These are phyloP conservation scores for Entomortierella parvispora DNA, from an alignment of 192 early-diverging fungal genomes.

Conservation along the genomic window DNA sequence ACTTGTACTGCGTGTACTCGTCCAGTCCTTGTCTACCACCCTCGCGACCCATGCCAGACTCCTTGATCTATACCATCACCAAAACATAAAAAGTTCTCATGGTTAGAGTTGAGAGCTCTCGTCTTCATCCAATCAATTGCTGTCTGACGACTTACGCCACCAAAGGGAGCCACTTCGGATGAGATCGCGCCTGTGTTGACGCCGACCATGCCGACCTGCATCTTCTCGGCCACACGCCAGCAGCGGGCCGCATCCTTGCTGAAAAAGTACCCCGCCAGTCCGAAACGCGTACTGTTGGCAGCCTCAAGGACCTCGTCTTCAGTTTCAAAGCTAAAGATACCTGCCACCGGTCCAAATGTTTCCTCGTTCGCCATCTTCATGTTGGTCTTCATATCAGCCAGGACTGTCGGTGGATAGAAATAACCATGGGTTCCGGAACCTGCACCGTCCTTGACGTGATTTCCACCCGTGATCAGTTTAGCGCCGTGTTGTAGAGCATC, in stretches of 20 bases:
- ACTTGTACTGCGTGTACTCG: slow-evolving; percentile 76
- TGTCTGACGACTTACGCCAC: slow-evolving; percentile 76
- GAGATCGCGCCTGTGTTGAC: slow-evolving; percentile 79
- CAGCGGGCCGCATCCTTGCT: slow-evolving; percentile 77
- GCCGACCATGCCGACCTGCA: slow-evolving; percentile 93
- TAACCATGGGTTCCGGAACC: slow-evolving; percentile 63
- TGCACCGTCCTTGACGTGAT: slow-evolving; percentile 17
- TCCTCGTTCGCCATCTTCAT: slow-evolving; percentile 83
- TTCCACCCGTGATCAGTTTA: slow-evolving; percentile 73
- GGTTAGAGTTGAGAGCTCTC: too few relatives aligned
- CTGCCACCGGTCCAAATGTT: slow-evolving; percentile 92
- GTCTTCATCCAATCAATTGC: too few relatives aligned
- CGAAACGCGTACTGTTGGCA: slow-evolving; percentile 80
- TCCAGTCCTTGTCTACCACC: slow-evolving; percentile 74
- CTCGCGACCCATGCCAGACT: slow-evolving; percentile 78
- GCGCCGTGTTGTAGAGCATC: slow-evolving; percentile 83
- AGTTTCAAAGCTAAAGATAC: slow-evolving; percentile 76
- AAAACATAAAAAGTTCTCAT: slow-evolving; percentile 7
- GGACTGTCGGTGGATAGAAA: slow-evolving; percentile 87
- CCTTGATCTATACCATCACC: slow-evolving; percentile 59
- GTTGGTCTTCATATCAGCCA: slow-evolving; percentile 71
- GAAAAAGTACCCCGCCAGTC: slow-evolving; percentile 89
- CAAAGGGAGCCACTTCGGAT: slow-evolving; percentile 69
- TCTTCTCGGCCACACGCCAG: slow-evolving; percentile 83
- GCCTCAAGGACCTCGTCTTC: slow-evolving; percentile 82